Conservation (phyloP, 371 early-diverging fungal species). For the Mortierella sp. region DNA sequence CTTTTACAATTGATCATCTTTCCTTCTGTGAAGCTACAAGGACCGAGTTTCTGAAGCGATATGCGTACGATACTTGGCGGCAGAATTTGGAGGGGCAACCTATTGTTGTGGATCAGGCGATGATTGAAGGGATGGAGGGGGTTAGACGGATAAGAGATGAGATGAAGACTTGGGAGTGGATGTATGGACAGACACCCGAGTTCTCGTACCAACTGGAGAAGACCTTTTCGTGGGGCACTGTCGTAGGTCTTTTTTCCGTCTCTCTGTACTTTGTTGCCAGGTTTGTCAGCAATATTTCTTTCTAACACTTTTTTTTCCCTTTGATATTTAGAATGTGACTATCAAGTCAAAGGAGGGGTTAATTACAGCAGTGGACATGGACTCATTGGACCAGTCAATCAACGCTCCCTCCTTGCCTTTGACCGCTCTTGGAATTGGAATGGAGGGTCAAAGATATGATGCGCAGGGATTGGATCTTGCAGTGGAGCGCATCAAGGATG, state of each 20-base stretch:
- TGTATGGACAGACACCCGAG: conserved; percentile 93
- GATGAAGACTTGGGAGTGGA: conserved; percentile 90
- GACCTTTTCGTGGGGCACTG: conserved; percentile 71
- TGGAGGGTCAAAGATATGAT: conserved; percentile 50
- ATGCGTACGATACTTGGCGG: conserved; percentile 50
- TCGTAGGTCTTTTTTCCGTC: conserved; percentile 66
- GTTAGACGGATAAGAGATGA: conserved; percentile 63
- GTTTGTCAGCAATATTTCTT: conserved; percentile 66
- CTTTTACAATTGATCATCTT: conserved; percentile 86
- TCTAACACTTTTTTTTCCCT: background rate
- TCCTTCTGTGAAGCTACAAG: conserved; percentile 85
- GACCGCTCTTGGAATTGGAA: conserved; percentile 45
- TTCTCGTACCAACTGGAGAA: conserved; percentile 78
- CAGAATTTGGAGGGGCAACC: conserved; percentile 60
- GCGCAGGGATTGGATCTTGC: conserved; percentile 40
- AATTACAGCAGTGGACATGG: conserved; percentile 30
- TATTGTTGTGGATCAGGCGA: conserved; percentile 54
- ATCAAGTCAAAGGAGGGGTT: conserved; percentile 46
- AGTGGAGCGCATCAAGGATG: conserved; percentile 35
- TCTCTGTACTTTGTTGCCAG: background rate
- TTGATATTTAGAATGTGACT: conserved; percentile 18
- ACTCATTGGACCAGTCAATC: conserved; percentile 10
- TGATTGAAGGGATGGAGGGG: conserved; percentile 53
- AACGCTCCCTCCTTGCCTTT: conserved; percentile 26
- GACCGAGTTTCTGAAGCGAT: conserved; percentile 75